Evolutionary conservation across 345 rosid genomes (phyloP), one percentile per base, ranked within the genome.

Genomic region (Nephelium lappaceum): DNA sequence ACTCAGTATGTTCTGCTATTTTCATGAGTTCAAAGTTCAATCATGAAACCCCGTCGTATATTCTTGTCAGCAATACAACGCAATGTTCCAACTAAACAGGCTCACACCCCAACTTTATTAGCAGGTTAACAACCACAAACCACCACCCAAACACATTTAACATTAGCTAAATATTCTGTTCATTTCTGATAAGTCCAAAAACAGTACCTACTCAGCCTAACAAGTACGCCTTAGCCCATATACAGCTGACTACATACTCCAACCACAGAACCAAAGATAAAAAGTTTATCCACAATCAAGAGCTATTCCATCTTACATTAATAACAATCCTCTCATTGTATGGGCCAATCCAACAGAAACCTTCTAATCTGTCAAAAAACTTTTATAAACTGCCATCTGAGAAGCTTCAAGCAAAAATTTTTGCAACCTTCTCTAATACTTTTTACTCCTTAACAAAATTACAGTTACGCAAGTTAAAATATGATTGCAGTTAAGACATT

Each of bases 11-110:
- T 42, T 43, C 43, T 0, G 65, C 3, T 23, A 49, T 16, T 12
- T 62, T 74, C 24, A 61, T 5, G 49, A 55, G 64, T 72, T 55
- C 25, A 71, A 53, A 71, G 11, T 27, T 53, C 45, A 53, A 36
- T 31, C 45, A 51, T 18, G 19, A 51, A 71, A 72, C 19, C 12
- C 45, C 51, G n/a, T 39, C 49, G 9, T 38, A 21, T 18, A 67
- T 39, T 15, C 23, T 67, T 67, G 1, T 41, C 25, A 67, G 21
- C 41, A 41, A 67, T 67, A 41, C 71, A 18, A 67, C 10, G n/a
- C 31, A 60, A 60, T 60, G 10, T 21, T 19, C 71, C 47, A n/a
- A 67, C 51, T 19, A 41, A 38, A 41, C 51, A 67, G 23, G n/a
- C 19, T 19, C 51, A 67, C 71, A 38, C 25, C 25, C 11, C 25